Evolutionary conservation across 768 basidiomycete species (phyloP).

Genomic region (Lentinula lateritia): DNA sequence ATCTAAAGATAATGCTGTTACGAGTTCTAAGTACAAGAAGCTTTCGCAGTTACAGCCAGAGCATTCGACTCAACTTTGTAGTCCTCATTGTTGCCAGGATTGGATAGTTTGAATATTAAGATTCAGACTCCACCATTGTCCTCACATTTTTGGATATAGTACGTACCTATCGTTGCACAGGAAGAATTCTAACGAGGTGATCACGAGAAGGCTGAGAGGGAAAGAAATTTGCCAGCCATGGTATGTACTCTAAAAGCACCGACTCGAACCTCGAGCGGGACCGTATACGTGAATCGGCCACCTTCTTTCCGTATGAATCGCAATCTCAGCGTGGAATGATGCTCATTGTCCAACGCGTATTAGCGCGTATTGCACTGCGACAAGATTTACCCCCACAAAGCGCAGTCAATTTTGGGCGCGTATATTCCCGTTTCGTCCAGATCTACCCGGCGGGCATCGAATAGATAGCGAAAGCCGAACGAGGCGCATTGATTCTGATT

Average conservation of each 20-base stretch:
- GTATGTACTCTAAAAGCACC: background rate
- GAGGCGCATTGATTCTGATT: too few relatives aligned
- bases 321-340: too few relatives aligned
- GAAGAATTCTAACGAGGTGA: too few relatives aligned
- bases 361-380: too few relatives aligned
- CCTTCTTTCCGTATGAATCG: too few relatives aligned
- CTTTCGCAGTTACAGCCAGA: too few relatives aligned
- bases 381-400: background rate
- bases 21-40: too few relatives aligned
- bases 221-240: too few relatives aligned
- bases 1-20: too few relatives aligned
- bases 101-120: background rate
- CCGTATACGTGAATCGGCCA: background rate
- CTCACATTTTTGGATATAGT: background rate
- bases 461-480: too few relatives aligned
- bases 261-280: background rate
- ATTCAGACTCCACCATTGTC: background rate
- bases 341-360: too few relatives aligned
- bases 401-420: background rate
- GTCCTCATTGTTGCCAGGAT: background rate
- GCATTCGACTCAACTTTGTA: background rate
- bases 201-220: background rate
- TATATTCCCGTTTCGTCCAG: background rate
- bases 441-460: too few relatives aligned
- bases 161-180: background rate